Percentiles rank a stretch among this genome's conserved stretches.
Evolutionary conservation across 2,329 filamentous ascomycete species (phyloP).

Genomic region (Xylariaceae sp.): DNA sequence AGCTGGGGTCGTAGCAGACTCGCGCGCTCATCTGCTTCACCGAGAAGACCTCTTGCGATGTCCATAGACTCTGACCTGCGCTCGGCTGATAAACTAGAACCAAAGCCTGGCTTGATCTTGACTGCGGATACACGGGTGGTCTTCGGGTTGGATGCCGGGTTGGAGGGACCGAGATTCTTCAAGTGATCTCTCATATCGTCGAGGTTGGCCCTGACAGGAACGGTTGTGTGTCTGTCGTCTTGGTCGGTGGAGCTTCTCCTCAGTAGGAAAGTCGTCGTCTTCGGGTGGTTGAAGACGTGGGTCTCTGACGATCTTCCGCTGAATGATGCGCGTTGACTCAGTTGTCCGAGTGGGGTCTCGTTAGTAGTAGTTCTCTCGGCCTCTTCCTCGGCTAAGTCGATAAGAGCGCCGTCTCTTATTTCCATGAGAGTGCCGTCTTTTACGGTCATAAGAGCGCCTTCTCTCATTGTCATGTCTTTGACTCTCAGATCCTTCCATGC

Average conservation of each 20-base stretch:
- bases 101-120: slow-evolving; percentile 55
- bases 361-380: slow-evolving; percentile 10
- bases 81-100: slow-evolving; percentile 12
- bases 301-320: slow-evolving; percentile 36
- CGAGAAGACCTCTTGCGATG: slow-evolving; percentile 17
- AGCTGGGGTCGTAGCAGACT: slow-evolving; percentile 45
- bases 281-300: slow-evolving; percentile 41
- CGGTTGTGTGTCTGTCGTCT: slow-evolving; percentile 47
- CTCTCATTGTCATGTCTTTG: slow-evolving; percentile 28
- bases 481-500: slow-evolving; percentile 36
- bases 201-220: slow-evolving; percentile 55
- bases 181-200: slow-evolving; percentile 60
- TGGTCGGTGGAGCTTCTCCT: slow-evolving; percentile 51
- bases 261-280: slow-evolving; percentile 54
- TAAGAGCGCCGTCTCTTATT: slow-evolving; percentile 34
- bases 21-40: slow-evolving; percentile 37
- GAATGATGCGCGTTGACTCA: slow-evolving; percentile 34
- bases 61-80: slow-evolving; percentile 25
- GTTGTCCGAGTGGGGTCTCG: slow-evolving; percentile 22
- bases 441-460: slow-evolving; percentile 34
- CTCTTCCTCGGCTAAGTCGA: slow-evolving; percentile 38
- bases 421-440: slow-evolving; percentile 33
- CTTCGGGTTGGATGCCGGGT: slow-evolving; percentile 59
- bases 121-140: slow-evolving; percentile 58
- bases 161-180: slow-evolving; percentile 61